Conservation (phyloP, 129 eudicot species). For the carrot (Daucus carota) region DH1_v3.0 NC_030381.2:49709001-49709500, state of each 20-base stretch:
- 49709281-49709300: background rate
- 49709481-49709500: conserved; percentile 84
- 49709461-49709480: conserved; percentile 58
- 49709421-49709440: conserved; percentile 15
- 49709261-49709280: background rate
- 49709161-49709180: conserved; percentile 7
- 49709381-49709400: background rate
- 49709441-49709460: conserved; percentile 31
- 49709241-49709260: background rate
- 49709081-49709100: conserved; percentile 96
- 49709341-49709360: background rate
- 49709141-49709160: conserved; percentile 8
- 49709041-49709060: conserved; percentile 99
- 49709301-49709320: background rate
- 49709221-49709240: background rate
- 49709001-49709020: conserved; percentile 58
- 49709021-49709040: conserved; percentile 86
- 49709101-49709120: conserved; percentile 78
- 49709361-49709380: background rate
- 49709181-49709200: background rate
- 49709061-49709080: conserved; percentile 75
- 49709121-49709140: conserved; percentile 6
- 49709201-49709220: background rate
- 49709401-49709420: background rate
- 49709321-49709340: background rate